Base-by-base conservation (phyloP, 106 monocot species). In the Triglochin maritima region DNA sequence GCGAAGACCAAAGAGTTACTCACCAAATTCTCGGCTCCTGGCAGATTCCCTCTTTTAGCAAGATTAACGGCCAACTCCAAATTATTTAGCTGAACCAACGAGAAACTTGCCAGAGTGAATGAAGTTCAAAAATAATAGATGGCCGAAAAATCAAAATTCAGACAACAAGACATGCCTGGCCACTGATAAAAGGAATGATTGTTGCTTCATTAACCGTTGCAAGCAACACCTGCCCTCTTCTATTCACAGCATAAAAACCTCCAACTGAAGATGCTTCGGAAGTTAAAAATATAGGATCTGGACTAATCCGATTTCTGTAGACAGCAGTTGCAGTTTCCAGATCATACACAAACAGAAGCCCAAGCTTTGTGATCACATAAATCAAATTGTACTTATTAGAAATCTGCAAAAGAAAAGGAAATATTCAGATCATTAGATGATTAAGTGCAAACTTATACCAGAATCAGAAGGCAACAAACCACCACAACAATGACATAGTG, bases 181-280 rank as follows among this genome's bases (percentile, higher is more conserved):
- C 87, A 82, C 90, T 91, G 62, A 96, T 74, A 63, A 96, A 96
- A 47, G 90, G 86, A 49, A 96, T 79, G 57, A 96, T 72, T 17
- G 95, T 88, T 83, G 95, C 95, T 66, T 96, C 95, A 77, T 96
- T 96, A 49, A 96, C 95, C 59, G 87, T 91, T 59, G 95, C 95
- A 50, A 91, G 87, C 4, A 96, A 71, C 69, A 96, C 95, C 73
- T 96, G 95, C 3, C 95, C 95, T 79, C 78, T 85, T 64, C 95
- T 90, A 49, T 96, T 96, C 50, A 96, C 64, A 50, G 95, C 90
- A 79, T 91, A 96, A 77, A 96, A 96, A 5, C 95, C 95, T 64
- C 95, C 95, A 69, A 71, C 47, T 47, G 82, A 51, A 44, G 90
- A 88, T 76, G 90, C 87, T 78, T 96, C 95, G 8, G 90, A 59